A percentile compares a stretch with the other conserved stretches of the same genome.
phyloP scores from a whole-genome alignment of 441 rosid species.

The Isatis lusitanica region DNA sequence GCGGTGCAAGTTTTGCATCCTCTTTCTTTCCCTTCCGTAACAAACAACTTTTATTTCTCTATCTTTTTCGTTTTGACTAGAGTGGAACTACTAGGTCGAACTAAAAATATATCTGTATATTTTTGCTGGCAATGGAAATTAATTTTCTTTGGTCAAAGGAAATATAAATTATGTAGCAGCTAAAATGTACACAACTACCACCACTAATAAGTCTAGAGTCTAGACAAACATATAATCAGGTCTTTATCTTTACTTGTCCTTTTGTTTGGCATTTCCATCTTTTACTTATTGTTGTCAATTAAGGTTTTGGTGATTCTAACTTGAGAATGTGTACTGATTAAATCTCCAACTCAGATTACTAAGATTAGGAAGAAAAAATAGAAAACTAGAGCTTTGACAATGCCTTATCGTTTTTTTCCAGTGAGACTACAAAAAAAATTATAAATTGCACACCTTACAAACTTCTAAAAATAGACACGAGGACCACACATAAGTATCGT shows the following conservation, averaged over 20 bases:
- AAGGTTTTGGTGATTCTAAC: neutral
- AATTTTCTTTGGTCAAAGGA: no score
- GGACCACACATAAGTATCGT: neutral
- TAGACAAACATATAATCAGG: neutral
- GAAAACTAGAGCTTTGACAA: neutral
- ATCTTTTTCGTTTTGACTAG: neutral
- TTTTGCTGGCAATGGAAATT: neutral
- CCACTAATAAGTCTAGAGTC: neutral
- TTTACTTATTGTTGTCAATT: neutral
- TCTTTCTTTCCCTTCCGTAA: neutral
- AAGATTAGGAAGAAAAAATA: neutral
- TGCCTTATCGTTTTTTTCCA: neutral
- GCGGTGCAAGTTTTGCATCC: conserved; percentile 1
- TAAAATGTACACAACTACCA: neutral
- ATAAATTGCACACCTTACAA: neutral
- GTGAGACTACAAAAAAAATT: neutral
- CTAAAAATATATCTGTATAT: neutral
- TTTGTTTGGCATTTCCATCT: neutral
- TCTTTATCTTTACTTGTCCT: neutral
- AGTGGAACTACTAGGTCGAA: neutral
- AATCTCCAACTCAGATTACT: neutral
- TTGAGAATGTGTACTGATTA: neutral
- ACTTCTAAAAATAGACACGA: conserved; percentile 6
- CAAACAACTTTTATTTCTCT: neutral
- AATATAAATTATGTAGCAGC: neutral